Evolutionary conservation across 2,329 filamentous ascomycete species (phyloP), one percentile per base, ranked within the genome.

Genomic region (Colletotrichum sp.): DNA sequence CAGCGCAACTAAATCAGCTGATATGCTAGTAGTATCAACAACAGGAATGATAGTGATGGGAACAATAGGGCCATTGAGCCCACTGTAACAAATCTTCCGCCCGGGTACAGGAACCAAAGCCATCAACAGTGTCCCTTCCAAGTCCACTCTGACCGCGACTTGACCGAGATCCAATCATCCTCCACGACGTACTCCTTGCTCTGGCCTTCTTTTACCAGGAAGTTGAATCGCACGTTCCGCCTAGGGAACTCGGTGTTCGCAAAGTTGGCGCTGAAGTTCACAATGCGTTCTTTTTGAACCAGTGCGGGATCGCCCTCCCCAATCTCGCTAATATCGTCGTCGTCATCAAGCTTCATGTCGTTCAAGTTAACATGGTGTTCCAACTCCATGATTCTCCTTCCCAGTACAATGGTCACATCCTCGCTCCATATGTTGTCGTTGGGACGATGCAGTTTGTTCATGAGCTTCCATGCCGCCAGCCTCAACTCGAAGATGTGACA

Each of bases 351-450:
- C n/a, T 33, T 51, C 12, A 51, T 13, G 1, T 51, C 43, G 13
- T 51, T n/a, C 33, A 76, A 24, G 8, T 38, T 33, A 11, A 76
- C 57, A 1, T 31, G 27, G 21, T 76, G 74, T 54, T 86, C 84
- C 4, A 84, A 62, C 64, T 83, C 79, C 0, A 86, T 82, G 15
- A 83, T 75, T 4, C 82, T 77, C 4, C 77, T 76, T 0, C 81
- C 83, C 5, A 85, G 78, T 8, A 76, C 75, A 0, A 81, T 76
- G 33, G 82, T 79, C 29, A 80, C 76, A 6, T 79, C 78, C 1
- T 79, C 79, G 5, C 81, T 79, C 83, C 85, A 87, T 0, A 86
- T 66, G 38, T 84, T 85, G 69, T 86, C 84, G 9, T 81, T 76
- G 2, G 83, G 79, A 15, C 31, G 34, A 36, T 31, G 21, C n/a